phyloP scores from a whole-genome alignment of 352 stramenopile genomes.

The Poterioochromonas sp. region DNA sequence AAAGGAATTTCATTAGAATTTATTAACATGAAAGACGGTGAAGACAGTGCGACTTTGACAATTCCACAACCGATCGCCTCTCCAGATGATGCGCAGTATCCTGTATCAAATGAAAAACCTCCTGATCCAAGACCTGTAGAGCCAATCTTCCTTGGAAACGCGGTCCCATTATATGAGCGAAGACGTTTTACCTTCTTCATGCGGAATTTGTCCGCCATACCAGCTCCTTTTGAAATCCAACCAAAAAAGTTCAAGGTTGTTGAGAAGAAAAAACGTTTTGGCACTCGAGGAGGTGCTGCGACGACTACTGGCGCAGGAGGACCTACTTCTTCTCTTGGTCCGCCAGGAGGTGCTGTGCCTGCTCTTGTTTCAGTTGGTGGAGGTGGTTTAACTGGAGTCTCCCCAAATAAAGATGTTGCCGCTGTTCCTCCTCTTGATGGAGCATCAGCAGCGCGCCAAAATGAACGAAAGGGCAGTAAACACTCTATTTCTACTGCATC shows the following conservation, averaged over 20 bases:
- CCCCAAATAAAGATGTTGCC: too few species aligned
- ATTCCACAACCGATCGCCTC: conserved; percentile 7
- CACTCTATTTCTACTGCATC: background rate
- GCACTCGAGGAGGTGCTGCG: too few species aligned
- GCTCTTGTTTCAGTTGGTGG: too few species aligned
- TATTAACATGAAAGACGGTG: background rate
- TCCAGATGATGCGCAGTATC: conserved; percentile 1
- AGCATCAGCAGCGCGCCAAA: too few species aligned
- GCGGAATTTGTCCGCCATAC: conserved; percentile 33
- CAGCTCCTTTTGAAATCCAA: background rate
- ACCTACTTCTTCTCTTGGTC: too few species aligned
- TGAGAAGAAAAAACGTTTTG: conserved; percentile 2
- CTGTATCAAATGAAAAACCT: background rate
- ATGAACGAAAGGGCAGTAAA: too few species aligned
- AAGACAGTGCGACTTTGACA: background rate
- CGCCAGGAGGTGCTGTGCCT: too few species aligned
- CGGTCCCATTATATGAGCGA: conserved; percentile 24
- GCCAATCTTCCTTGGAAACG: background rate
- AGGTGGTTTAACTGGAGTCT: too few species aligned
- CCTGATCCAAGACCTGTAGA: conserved; percentile 1
- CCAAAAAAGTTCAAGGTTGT: conserved; percentile 9
- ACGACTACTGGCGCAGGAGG: too few species aligned
- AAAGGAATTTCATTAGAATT: conserved; percentile 23
- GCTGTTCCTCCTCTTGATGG: too few species aligned
- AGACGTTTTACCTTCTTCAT: background rate